A percentile compares a stretch with the other conserved stretches of the same genome.
phyloP scores from a whole-genome alignment of 2,329 filamentous ascomycete species.

The Diplocarpon rosae region DNA sequence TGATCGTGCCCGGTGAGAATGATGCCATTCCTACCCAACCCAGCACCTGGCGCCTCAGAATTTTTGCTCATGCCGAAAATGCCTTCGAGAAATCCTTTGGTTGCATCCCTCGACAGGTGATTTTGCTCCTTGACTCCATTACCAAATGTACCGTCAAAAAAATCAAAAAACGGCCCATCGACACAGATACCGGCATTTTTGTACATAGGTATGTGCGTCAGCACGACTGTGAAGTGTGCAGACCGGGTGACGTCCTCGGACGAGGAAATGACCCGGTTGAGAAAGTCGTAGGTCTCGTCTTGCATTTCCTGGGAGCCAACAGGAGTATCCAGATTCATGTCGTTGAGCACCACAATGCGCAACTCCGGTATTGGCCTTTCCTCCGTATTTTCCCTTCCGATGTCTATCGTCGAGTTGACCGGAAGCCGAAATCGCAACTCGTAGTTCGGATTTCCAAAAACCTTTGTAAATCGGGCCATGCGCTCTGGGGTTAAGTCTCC shows the following conservation, averaged over 20 bases:
- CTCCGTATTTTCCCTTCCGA: slow-evolving; percentile 31
- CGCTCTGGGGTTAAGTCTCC: slow-evolving; percentile 74
- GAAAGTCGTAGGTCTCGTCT: slow-evolving; percentile 64
- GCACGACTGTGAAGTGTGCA: slow-evolving; percentile 66
- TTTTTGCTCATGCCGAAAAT: slow-evolving; percentile 69
- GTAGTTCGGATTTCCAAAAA: slow-evolving; percentile 85
- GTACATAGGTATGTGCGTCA: slow-evolving; percentile 87
- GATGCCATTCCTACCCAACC: slow-evolving; percentile 60
- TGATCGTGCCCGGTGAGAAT: slow-evolving; percentile 93
- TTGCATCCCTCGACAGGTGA: slow-evolving; percentile 64
- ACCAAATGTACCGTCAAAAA: slow-evolving; percentile 54
- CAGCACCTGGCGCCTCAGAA: slow-evolving; percentile 42
- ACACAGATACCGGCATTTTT: slow-evolving; percentile 75
- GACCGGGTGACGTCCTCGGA: slow-evolving; percentile 48
- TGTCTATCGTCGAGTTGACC: slow-evolving; percentile 28
- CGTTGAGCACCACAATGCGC: slow-evolving; percentile 77
- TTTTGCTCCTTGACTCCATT: slow-evolving; percentile 83
- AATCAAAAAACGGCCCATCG: slow-evolving; percentile 74
- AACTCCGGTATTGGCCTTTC: slow-evolving; percentile 52
- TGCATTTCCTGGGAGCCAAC: slow-evolving; percentile 58
- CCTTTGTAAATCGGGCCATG: slow-evolving; percentile 68
- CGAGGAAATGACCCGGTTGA: slow-evolving; percentile 56
- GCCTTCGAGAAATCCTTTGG: slow-evolving; percentile 67
- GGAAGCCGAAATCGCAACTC: slow-evolving; percentile 64
- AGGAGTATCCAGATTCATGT: slow-evolving; percentile 86